Conservation (phyloP, 2,329 filamentous ascomycete species). For the Stachybotrys chartarum region DNA sequence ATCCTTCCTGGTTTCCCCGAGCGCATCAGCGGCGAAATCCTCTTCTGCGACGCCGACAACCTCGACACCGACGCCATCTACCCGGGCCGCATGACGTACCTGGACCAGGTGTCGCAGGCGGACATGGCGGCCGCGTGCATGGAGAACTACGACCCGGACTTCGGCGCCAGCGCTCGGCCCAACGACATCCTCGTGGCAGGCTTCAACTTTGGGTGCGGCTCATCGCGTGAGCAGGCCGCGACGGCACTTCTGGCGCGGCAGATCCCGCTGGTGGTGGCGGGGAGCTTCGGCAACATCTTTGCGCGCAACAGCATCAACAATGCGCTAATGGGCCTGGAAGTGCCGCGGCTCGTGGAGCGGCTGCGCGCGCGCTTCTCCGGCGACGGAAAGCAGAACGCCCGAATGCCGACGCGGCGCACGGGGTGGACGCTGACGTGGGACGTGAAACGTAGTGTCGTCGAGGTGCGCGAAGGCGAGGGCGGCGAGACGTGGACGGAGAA, state of each 20-base stretch:
- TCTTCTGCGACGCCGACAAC: slow-evolving; percentile 76
- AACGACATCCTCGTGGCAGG: slow-evolving; percentile 80
- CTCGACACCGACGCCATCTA: slow-evolving; percentile 93
- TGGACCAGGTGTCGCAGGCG: slow-evolving; percentile 60
- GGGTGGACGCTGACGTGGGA: slow-evolving; percentile 85
- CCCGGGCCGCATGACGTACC: slow-evolving; percentile 86
- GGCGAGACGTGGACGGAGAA: slow-evolving; percentile 69
- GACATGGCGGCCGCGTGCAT: slow-evolving; percentile 88
- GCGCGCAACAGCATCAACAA: slow-evolving; percentile 74
- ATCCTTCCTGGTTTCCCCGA: slow-evolving; percentile 83
- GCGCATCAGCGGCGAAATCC: slow-evolving; percentile 74
- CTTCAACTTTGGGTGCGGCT: slow-evolving; percentile 84
- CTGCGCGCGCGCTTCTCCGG: slow-evolving; percentile 53
- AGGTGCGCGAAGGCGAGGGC: slow-evolving; percentile 38
- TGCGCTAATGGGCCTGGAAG: slow-evolving; percentile 64
- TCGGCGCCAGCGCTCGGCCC: slow-evolving; percentile 53
- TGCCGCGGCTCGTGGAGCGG: slow-evolving; percentile 58
- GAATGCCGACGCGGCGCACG: slow-evolving; percentile 58
- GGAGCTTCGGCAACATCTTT: slow-evolving; percentile 82
- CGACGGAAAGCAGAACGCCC: slow-evolving; percentile 28
- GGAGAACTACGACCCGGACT: slow-evolving; percentile 82
- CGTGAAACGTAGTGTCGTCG: slow-evolving; percentile 62
- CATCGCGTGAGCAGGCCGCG: slow-evolving; percentile 74
- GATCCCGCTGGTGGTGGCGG: slow-evolving; percentile 73
- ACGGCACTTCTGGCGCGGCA: slow-evolving; percentile 77